A percentile compares a stretch with the other conserved stretches of the same genome.
Evolutionary conservation across 768 basidiomycete species (phyloP).

Genomic region (Pilatotrama ljubarskyi): DNA sequence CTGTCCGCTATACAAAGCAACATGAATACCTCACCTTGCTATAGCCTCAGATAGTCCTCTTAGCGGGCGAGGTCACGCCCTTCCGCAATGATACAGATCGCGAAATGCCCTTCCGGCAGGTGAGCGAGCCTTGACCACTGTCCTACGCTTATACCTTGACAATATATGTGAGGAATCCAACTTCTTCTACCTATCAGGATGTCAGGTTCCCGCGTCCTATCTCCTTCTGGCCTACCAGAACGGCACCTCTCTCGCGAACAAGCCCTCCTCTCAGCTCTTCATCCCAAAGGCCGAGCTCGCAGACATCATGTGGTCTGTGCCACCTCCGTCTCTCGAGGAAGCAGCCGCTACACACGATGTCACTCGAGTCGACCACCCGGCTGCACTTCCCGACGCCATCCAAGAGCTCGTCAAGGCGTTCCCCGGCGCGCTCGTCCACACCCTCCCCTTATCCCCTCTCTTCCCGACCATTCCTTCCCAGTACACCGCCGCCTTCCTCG

Average conservation of each 20-base stretch:
- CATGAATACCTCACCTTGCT: not conserved
- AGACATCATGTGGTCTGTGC: slow-evolving; percentile 87
- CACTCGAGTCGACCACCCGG: slow-evolving; percentile 54
- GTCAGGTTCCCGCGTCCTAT: slow-evolving; percentile 68
- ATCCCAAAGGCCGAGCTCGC: slow-evolving; percentile 73
- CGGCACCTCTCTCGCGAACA: slow-evolving; percentile 43
- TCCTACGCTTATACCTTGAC: slow-evolving; percentile 18
- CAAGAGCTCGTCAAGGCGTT: slow-evolving; percentile 46
- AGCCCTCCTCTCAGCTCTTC: slow-evolving; percentile 61
- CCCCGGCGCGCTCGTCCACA: slow-evolving; percentile 64
- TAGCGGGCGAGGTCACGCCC: slow-evolving; percentile 62
- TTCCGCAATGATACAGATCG: slow-evolving; percentile 86
- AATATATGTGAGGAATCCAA: slow-evolving; percentile 62
- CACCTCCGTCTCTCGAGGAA: slow-evolving; percentile 68
- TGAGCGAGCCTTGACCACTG: slow-evolving; percentile 21
- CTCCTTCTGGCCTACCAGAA: slow-evolving; percentile 61
- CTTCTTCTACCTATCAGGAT: slow-evolving; percentile 86
- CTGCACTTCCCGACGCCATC: slow-evolving; percentile 47
- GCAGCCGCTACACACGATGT: slow-evolving; percentile 58
- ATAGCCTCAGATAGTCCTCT: slow-evolving; percentile 68
- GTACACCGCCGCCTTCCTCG: slow-evolving; percentile 39
- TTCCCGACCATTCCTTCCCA: slow-evolving; percentile 53
- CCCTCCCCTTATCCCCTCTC: slow-evolving; percentile 54
- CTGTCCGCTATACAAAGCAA: not conserved
- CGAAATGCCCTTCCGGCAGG: slow-evolving; percentile 67